Conservation (phyloP, 306 rosid species). For the Castanea crenata region DNA sequence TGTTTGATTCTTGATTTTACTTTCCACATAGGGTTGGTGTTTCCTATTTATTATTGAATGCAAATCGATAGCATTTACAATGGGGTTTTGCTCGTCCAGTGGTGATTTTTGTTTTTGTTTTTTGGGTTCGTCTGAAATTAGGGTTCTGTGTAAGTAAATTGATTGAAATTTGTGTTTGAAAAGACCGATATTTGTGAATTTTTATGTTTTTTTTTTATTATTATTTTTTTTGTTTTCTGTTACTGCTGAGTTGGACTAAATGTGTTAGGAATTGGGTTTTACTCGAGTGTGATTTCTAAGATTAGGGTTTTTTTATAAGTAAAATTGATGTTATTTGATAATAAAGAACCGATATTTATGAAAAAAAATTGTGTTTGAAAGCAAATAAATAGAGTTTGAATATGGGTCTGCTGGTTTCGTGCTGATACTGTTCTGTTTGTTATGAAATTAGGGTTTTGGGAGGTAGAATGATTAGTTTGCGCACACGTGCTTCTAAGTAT, state of each 20-base stretch:
- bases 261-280: too few species aligned
- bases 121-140: too few species aligned
- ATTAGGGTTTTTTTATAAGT: neutral
- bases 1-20: neutral
- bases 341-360: neutral
- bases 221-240: too few species aligned
- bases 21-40: neutral
- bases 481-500: too few species aligned
- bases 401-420: neutral
- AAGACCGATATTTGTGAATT: too few species aligned
- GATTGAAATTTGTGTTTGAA: too few species aligned
- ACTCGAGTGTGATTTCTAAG: neutral
- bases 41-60: neutral
- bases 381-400: neutral
- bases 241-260: too few species aligned
- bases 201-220: too few species aligned
- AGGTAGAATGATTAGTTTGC: neutral
- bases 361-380: neutral
- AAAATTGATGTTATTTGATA: neutral
- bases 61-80: neutral
- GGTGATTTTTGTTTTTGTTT: neutral
- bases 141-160: too few species aligned
- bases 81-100: neutral
- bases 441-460: constrained; percentile 17
- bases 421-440: neutral